Conservation (phyloP, 1,284 basidiomycete species). For the Cryptococcus hybrid region DNA sequence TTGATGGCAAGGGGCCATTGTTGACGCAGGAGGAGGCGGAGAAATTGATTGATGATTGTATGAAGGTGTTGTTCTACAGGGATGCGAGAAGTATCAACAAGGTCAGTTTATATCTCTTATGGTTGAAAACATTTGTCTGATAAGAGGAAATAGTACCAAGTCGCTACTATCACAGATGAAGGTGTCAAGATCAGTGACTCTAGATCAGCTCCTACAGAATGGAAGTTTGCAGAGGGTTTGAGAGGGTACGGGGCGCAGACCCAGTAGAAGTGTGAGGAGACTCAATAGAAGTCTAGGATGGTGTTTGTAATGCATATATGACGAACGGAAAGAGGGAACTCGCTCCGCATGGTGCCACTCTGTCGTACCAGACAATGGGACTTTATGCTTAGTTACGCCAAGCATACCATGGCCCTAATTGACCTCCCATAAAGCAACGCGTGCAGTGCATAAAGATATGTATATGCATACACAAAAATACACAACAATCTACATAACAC, state of each 20-base stretch:
- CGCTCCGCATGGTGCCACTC: too few relatives aligned
- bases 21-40: conserved; percentile 79
- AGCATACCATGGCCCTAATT: too few relatives aligned
- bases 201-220: conserved; percentile 71
- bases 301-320: conserved; percentile 3
- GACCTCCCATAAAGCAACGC: too few relatives aligned
- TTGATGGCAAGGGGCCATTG: conserved; percentile 74
- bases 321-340: too few relatives aligned
- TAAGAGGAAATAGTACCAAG: conserved; percentile 72
- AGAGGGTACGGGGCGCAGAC: conserved; percentile 67
- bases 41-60: conserved; percentile 76
- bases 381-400: too few relatives aligned
- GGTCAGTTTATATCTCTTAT: conserved; percentile 54
- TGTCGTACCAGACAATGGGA: too few relatives aligned
- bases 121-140: conserved; percentile 2
- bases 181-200: conserved; percentile 82
- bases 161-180: conserved; percentile 78
- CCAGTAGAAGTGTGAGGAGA: conserved; percentile 50
- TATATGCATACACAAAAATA: too few relatives aligned
- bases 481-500: background rate
- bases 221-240: conserved; percentile 83
- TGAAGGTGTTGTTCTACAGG: conserved; percentile 95
- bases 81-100: conserved; percentile 96
- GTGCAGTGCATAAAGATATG: too few relatives aligned
- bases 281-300: background rate